Evolutionary conservation across 2,329 filamentous ascomycete genomes (phyloP).

Genomic region (Trichoderma sp.): DNA sequence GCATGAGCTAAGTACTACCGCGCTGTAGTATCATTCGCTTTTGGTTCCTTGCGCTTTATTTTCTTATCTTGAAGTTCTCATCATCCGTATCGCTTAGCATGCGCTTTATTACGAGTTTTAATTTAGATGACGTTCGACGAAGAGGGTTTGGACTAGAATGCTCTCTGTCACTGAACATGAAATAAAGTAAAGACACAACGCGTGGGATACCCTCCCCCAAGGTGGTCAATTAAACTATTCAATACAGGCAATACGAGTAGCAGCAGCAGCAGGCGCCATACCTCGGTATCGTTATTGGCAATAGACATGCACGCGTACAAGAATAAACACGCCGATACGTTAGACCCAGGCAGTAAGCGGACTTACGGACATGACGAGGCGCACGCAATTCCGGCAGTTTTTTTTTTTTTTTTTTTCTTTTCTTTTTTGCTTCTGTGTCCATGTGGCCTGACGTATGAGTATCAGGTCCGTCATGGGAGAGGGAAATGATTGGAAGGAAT

Average conservation of each 20-base stretch:
- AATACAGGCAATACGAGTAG: background rate
- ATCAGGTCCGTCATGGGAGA: background rate
- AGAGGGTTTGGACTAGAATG: background rate
- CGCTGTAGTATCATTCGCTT: background rate
- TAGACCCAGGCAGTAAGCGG: background rate
- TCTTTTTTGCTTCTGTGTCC: no score
- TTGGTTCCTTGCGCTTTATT: background rate
- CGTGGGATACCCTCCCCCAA: background rate
- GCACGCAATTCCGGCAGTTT: background rate
- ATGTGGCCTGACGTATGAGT: background rate
- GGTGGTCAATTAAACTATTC: background rate
- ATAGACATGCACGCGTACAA: background rate
- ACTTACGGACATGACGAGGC: background rate
- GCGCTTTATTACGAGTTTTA: background rate
- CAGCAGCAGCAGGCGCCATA: background rate
- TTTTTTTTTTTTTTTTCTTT: no score
- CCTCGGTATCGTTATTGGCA: background rate
- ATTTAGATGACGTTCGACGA: background rate
- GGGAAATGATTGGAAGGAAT: background rate
- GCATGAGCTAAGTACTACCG: constrained; percentile 31
- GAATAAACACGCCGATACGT: background rate
- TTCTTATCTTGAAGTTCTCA: background rate
- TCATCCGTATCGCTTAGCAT: constrained; percentile 5
- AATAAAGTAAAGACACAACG: background rate
- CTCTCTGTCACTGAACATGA: background rate